These are phyloP conservation scores for Myriosclerotinia curreyana DNA, from an alignment of 2,329 filamentous ascomycete species.

Conservation along the genomic window DNA sequence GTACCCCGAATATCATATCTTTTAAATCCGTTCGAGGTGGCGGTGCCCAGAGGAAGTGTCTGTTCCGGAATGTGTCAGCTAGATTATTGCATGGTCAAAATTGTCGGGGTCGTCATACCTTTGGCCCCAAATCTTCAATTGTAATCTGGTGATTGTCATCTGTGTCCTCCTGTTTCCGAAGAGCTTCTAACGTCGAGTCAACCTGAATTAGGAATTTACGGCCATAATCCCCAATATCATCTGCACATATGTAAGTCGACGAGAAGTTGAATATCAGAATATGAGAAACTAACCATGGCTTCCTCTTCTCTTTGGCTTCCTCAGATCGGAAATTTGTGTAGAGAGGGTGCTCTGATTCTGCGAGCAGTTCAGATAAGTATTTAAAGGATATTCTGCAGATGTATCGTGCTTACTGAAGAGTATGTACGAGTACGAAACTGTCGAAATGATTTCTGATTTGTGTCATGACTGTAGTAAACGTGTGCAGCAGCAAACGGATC, in stretches of 20 bases:
- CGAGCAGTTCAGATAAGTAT: conserved; percentile 20
- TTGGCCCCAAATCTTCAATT: conserved; percentile 91
- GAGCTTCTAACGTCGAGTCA: conserved; percentile 72
- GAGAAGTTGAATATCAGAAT: neutral
- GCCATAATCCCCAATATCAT: conserved; percentile 66
- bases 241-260: conserved; percentile 45
- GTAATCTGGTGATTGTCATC: conserved; percentile 96
- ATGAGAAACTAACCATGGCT: conserved; percentile 36
- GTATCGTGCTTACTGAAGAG: conserved; percentile 32
- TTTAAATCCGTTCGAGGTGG: conserved; percentile 80
- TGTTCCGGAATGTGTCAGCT: conserved; percentile 37
- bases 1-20: conserved; percentile 89
- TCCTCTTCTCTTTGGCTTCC: conserved; percentile 35
- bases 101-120: conserved; percentile 50
- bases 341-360: conserved; percentile 31
- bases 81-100: neutral
- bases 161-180: conserved; percentile 85
- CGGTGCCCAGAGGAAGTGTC: conserved; percentile 81
- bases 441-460: conserved; percentile 31
- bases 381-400: neutral
- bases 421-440: conserved; percentile 37
- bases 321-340: conserved; percentile 27
- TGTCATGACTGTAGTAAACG: conserved; percentile 37
- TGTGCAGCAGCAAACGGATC: conserved; percentile 37
- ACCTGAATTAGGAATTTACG: conserved; percentile 86